Conservation (phyloP, 2,329 filamentous ascomycete species). For the Emergomyces orientalis region DNA sequence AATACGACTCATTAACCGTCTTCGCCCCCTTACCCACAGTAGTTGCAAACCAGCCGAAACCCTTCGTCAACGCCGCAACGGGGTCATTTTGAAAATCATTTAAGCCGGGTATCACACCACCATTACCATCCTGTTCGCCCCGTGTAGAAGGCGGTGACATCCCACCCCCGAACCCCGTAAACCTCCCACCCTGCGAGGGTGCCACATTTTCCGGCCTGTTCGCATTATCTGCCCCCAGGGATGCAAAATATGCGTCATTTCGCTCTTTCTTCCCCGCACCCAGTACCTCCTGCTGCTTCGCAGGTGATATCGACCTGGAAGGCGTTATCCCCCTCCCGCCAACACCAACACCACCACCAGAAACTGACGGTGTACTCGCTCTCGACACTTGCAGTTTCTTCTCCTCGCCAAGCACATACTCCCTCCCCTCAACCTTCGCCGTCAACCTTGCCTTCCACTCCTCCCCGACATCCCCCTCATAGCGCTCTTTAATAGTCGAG, state of each 20-base stretch:
- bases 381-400: conserved; percentile 34
- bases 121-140: neutral
- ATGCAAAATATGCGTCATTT: conserved; percentile 86
- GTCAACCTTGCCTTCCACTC: conserved; percentile 88
- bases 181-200: conserved; percentile 88
- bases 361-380: conserved; percentile 33
- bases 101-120: conserved; percentile 52
- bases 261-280: conserved; percentile 48
- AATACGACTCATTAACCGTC: conserved; percentile 80
- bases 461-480: conserved; percentile 80
- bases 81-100: conserved; percentile 89
- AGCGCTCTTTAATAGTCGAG: conserved; percentile 80
- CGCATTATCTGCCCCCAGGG: conserved; percentile 74
- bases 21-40: conserved; percentile 86
- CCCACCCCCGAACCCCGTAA: conserved; percentile 77
- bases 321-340: neutral
- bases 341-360: conserved; percentile 14
- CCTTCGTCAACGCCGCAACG: conserved; percentile 76
- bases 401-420: conserved; percentile 70
- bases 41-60: conserved; percentile 87
- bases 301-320: conserved; percentile 18
- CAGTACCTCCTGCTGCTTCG: conserved; percentile 17
- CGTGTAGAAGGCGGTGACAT: conserved; percentile 43
- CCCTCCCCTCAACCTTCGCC: conserved; percentile 76
- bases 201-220: conserved; percentile 62